Base-by-base conservation (phyloP, 2,329 filamentous ascomycete species). In the Phoma sp. region DNA sequence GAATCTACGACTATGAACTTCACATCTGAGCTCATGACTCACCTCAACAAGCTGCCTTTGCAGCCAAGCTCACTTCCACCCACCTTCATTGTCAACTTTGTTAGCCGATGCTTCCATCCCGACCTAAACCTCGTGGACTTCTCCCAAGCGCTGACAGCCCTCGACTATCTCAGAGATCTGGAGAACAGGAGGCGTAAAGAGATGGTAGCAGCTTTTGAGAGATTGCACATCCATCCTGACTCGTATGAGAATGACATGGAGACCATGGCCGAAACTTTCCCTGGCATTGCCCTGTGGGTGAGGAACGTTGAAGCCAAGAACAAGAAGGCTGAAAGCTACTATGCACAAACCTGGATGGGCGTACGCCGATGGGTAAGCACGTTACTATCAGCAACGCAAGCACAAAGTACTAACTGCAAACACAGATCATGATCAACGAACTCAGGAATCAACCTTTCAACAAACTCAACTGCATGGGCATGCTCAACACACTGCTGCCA, bases 401-500 rank as follows among this genome's bases (percentile, higher is more conserved):
- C 12, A 3, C 26, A 18, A 4, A 21, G 29, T 18, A 32, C 61
- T 61, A 56, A 63, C 54, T 34, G 29, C 2, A 10, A 25, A 34
- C 23, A 20, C 53, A 85, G 83, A 83, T 85, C 53, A 74, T 89
- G 66, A 82, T 88, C 71, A 87, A 88, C 62, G 86, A 88, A 63
- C 80, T 89, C 62, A 82, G 84, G 21, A 76, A 87, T 25, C 76
- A 80, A 26, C 84, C 85, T 0, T 87, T 86, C 73, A 84, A 85
- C 76, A 87, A 86, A 69, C 79, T 82, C 64, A 88, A 87, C 68
- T 87, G 86, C 66, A 79, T 87, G 59, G 86, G 84, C 47, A 86
- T 89, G 81, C 81, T 89, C 43, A 89, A 89, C 73, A 88, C 86
- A 9, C 77, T 89, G 25, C 85, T 87, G 59, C 86, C 86, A 7